A percentile compares a stretch with the other conserved stretches of the same genome.
phyloP scores from a whole-genome alignment of 495 filamentous ascomycete species.

The Articulospora tetracladia region DNA sequence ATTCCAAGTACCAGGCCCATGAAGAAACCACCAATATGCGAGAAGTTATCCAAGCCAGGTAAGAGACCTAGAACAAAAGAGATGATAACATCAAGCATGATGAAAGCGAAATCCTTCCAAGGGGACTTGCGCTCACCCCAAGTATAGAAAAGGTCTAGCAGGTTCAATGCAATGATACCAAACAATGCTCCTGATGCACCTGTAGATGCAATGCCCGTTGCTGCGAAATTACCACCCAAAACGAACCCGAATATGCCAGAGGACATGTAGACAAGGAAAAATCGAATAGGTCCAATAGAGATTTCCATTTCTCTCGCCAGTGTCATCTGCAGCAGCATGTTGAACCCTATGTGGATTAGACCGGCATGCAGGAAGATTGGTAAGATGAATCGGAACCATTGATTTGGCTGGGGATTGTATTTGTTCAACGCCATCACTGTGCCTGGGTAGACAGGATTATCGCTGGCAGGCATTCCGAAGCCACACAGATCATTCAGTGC shows the following conservation, averaged over 20 bases:
- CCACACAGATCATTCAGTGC: constrained; percentile 77
- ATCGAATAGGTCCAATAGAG: constrained; percentile 79
- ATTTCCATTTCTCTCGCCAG: constrained; percentile 89
- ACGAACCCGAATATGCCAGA: constrained; percentile 96
- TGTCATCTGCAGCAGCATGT: constrained; percentile 83
- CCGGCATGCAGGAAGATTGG: constrained; percentile 96
- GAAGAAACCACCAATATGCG: constrained; percentile 92
- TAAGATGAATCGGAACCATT: constrained; percentile 94
- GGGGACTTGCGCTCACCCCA: constrained; percentile 76
- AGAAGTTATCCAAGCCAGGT: constrained; percentile 94
- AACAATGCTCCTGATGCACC: constrained; percentile 90
- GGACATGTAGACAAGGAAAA: constrained; percentile 81
- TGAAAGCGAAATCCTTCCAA: constrained; percentile 75
- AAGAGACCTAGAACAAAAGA: constrained; percentile 91
- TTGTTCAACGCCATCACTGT: constrained; percentile 44
- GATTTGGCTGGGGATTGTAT: constrained; percentile 59
- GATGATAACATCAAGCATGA: constrained; percentile 78
- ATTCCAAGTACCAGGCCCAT: constrained; percentile 88
- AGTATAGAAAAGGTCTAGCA: constrained; percentile 89
- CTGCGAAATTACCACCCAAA: constrained; percentile 89
- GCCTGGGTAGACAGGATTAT: constrained; percentile 55
- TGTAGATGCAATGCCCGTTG: constrained; percentile 71
- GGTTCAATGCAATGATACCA: constrained; percentile 79
- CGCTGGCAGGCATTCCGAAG: constrained; percentile 40
- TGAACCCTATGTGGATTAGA: constrained; percentile 91